Conservation (phyloP, 495 filamentous ascomycete species). For the Neurospora sp. region DNA sequence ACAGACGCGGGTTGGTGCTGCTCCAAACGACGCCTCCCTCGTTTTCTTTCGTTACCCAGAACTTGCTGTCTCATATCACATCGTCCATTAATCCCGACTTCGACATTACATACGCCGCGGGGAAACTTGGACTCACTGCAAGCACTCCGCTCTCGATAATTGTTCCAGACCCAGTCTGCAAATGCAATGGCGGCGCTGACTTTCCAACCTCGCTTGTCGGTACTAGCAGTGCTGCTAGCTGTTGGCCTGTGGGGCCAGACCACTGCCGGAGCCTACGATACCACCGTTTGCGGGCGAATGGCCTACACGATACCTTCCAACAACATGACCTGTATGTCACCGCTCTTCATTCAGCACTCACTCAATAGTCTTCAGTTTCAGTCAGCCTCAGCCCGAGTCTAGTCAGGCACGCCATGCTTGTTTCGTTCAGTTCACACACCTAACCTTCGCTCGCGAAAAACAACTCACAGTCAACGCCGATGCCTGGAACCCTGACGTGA, state of each 20-base stretch:
- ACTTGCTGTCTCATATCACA: background rate
- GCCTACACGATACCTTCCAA: constrained; percentile 14
- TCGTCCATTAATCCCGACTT: background rate
- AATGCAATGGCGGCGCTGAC: background rate
- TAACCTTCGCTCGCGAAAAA: background rate
- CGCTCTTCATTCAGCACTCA: background rate
- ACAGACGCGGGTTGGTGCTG: background rate
- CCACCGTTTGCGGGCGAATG: constrained; percentile 13
- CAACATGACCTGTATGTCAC: constrained; percentile 15
- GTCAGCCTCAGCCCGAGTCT: background rate
- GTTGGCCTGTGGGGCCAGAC: constrained; percentile 8
- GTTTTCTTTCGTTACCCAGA: background rate
- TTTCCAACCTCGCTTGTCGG: background rate
- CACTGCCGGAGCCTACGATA: constrained; percentile 10
- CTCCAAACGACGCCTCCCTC: background rate
- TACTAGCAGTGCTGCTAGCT: background rate
- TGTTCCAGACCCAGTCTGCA: background rate
- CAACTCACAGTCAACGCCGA: constrained; percentile 13
- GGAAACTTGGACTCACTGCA: background rate
- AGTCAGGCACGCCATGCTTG: background rate
- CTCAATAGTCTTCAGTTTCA: background rate
- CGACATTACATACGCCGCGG: background rate
- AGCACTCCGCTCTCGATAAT: background rate
- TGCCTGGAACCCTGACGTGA: constrained; percentile 20
- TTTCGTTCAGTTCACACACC: background rate